Base-by-base conservation (phyloP, 2,329 filamentous ascomycete species). In the Meredithiella fracta region DNA sequence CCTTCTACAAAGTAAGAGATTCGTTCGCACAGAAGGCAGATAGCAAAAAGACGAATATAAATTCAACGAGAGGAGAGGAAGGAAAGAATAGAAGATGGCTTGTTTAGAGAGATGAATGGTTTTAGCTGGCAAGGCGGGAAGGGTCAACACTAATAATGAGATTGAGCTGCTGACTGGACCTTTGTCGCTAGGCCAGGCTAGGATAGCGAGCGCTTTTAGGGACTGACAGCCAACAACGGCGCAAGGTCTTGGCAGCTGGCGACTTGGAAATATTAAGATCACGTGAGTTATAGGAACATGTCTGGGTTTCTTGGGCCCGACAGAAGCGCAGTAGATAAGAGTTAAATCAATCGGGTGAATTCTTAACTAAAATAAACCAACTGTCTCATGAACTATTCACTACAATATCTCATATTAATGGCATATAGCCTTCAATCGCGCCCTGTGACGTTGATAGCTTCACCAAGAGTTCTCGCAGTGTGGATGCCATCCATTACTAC, bases 1-100 rank as follows among this genome's bases (percentile, higher is more conserved):
- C 6, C 15, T 17, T 42, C 51, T 9, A 3, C 6, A 26, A 17
- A 42, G 11, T 8, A 53, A 53, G 11, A 51, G 26, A 37, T 8
- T 51, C 11, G 34, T 44, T 44, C 20, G 8, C 8, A 17, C 15
- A 44, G 20, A 49, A 49, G 20, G 22, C 15, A 51, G 17, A 22
- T 59, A 58, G 54, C 58, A 55, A 52, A 60, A 57, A 56, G 56
- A 53, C 34, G 51, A 53, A 26, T 37, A 51, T 47, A 53, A 49
- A 8, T 49, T 49, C 44, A 49, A 49, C 9, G 44, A 49, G 22
- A 49, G 44, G 8, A 49, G 22, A 53, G 29, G 47, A 51, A 49
- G 23, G 17, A 29, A 57, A 25, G 31, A 54, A 47, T 20, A 37
- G 42, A 29, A 47, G 38, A 52, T 44, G 50, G 25, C 17, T 47